Percentiles rank a stretch among this genome's conserved stretches.
Evolutionary conservation across 331 rosid species (phyloP).

Genomic region (Acacia pycnantha): DNA sequence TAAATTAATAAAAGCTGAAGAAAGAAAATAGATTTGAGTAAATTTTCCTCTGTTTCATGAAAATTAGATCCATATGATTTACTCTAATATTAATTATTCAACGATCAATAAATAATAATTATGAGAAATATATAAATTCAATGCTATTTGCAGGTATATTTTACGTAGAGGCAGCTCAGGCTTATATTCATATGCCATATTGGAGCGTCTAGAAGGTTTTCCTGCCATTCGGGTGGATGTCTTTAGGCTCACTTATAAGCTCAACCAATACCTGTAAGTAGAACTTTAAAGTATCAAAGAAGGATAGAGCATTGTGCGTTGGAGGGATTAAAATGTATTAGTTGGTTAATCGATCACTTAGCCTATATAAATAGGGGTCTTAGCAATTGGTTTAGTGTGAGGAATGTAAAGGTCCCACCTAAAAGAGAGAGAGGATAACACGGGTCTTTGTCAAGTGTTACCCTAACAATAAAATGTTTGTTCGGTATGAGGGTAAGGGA

Average conservation of each 20-base stretch:
- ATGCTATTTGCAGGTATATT: constrained; percentile 43
- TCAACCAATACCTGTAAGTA: constrained; percentile 39
- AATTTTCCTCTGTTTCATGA: background rate
- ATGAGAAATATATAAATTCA: too few species aligned
- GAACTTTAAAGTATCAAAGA: background rate
- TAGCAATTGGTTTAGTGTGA: too few species aligned
- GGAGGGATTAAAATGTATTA: too few species aligned
- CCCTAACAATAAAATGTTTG: too few species aligned
- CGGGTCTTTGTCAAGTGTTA: too few species aligned
- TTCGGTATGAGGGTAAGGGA: too few species aligned
- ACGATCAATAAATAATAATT: too few species aligned
- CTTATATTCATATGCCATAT: constrained; percentile 47
- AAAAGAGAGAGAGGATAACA: too few species aligned
- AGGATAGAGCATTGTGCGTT: too few species aligned
- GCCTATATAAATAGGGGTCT: too few species aligned
- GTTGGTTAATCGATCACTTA: too few species aligned
- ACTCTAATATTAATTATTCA: background rate
- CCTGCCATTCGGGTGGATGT: constrained; percentile 50
- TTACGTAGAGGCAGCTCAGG: constrained; percentile 54
- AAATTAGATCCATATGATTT: background rate
- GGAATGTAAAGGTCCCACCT: too few species aligned
- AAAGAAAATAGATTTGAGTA: background rate
- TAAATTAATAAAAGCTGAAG: background rate
- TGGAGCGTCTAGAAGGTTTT: constrained; percentile 47
- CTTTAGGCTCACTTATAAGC: constrained; percentile 53